Conservation (phyloP, 331 rosid genomes). For the Malus hybrid region DNA sequence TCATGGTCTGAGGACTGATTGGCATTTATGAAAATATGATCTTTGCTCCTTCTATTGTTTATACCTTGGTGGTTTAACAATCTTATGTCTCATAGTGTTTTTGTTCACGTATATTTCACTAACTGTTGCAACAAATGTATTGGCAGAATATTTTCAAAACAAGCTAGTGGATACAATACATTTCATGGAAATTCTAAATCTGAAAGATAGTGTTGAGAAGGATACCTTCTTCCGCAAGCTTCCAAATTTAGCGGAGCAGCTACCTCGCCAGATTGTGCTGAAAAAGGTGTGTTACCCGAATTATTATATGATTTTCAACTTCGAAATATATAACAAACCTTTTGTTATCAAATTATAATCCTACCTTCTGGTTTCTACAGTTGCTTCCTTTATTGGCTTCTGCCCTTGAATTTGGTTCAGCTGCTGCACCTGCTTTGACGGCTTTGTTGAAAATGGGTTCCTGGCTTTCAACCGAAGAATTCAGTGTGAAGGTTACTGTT, state of each 20-base stretch:
- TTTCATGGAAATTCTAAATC: conserved; percentile 94
- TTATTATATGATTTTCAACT: conserved; percentile 1
- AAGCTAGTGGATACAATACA: conserved; percentile 95
- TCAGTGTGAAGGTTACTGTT: conserved; percentile 58
- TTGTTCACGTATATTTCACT: neutral
- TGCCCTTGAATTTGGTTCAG: conserved; percentile 98
- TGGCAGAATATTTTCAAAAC: conserved; percentile 91
- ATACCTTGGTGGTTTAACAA: neutral
- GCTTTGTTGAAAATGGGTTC: conserved; percentile 97
- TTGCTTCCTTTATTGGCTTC: conserved; percentile 96
- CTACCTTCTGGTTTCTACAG: conserved; percentile 44
- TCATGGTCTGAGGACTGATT: neutral
- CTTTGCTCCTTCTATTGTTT: neutral
- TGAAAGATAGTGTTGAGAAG: conserved; percentile 95
- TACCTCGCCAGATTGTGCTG: conserved; percentile 88
- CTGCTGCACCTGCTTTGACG: conserved; percentile 92
- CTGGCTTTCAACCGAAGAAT: conserved; percentile 86
- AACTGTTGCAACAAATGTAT: conserved; percentile 21
- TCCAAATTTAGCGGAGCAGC: conserved; percentile 98
- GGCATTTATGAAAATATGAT: neutral
- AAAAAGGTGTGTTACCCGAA: conserved; percentile 57
- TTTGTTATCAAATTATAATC: conserved; percentile 13
- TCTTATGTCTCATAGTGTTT: neutral
- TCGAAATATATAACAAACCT: neutral
- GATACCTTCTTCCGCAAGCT: conserved; percentile 98